phyloP scores from a whole-genome alignment of 2,329 filamentous ascomycete species.

The Claviceps citrina region DNA sequence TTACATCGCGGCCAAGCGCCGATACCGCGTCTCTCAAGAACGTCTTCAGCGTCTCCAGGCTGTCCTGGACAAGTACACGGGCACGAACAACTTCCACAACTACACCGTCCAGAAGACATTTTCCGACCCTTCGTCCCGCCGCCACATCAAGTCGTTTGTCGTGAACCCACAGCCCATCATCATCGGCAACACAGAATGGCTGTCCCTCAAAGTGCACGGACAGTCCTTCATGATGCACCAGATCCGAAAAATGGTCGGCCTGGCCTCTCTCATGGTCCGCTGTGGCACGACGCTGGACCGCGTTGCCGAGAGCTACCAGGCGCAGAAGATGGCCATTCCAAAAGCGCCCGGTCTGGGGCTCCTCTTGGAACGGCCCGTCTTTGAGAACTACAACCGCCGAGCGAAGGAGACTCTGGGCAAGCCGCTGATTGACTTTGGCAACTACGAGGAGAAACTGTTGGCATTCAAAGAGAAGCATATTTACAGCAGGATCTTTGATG shows the following conservation, averaged over 20 bases:
- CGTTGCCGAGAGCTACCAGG: conserved; percentile 59
- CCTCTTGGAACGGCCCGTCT: conserved; percentile 79
- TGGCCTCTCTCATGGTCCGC: conserved; percentile 71
- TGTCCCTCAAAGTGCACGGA: conserved; percentile 88
- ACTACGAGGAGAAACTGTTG: conserved; percentile 62
- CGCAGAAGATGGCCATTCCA: conserved; percentile 67
- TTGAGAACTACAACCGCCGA: conserved; percentile 72
- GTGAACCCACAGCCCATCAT: conserved; percentile 62
- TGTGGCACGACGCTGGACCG: conserved; percentile 61
- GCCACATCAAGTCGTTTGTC: conserved; percentile 83
- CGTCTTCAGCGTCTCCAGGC: conserved; percentile 64
- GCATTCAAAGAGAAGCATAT: conserved; percentile 88
- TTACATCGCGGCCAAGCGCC: conserved; percentile 67
- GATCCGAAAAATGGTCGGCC: conserved; percentile 96
- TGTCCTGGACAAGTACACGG: conserved; percentile 59
- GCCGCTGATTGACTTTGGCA: conserved; percentile 61
- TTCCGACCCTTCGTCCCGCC: conserved; percentile 69
- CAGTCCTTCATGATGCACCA: conserved; percentile 99
- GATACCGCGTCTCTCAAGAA: conserved; percentile 61
- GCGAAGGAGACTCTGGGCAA: conserved; percentile 47
- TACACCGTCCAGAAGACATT: conserved; percentile 83
- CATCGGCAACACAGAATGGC: conserved; percentile 86
- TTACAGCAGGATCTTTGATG: conserved; percentile 77
- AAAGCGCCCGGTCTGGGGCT: conserved; percentile 85
- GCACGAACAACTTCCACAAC: conserved; percentile 90